Evolutionary conservation across 805 yeast species (phyloP).

Genomic region (Trichomonascus vanleenenianus): DNA sequence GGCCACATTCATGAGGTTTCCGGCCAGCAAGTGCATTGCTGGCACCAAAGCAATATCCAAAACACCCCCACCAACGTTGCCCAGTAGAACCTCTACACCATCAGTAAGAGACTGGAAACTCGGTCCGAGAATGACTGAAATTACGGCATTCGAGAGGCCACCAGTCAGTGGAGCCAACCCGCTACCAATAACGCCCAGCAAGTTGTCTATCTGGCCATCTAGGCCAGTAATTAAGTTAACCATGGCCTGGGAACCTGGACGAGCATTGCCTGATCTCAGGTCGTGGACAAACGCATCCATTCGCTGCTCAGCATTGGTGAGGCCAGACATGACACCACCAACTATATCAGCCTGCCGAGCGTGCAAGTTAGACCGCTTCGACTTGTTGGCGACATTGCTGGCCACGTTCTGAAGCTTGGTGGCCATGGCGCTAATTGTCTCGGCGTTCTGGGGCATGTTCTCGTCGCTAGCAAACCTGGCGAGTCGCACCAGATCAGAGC

Average conservation of each 20-base stretch:
- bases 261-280: neutral
- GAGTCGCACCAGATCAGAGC: too few species aligned
- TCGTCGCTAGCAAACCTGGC: too few species aligned
- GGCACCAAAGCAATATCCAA: constrained; percentile 23
- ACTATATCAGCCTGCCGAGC: neutral
- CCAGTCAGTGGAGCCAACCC: constrained; percentile 11
- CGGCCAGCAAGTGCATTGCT: constrained; percentile 16
- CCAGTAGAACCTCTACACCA: constrained; percentile 19
- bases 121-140: constrained; percentile 14
- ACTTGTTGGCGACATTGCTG: neutral
- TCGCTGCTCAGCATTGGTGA: constrained; percentile 16
- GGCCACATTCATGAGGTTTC: constrained; percentile 15
- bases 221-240: constrained; percentile 16
- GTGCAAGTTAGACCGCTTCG: neutral
- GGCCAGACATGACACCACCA: constrained; percentile 11
- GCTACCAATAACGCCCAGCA: constrained; percentile 11
- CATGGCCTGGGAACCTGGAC: constrained; percentile 14
- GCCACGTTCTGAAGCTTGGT: neutral
- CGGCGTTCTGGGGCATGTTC: too few species aligned
- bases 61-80: constrained; percentile 15
- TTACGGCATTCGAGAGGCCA: constrained; percentile 11
- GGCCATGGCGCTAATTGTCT: neutral
- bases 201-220: constrained; percentile 21
- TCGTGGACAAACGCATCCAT: constrained; percentile 7
- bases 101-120: constrained; percentile 18